Evolutionary conservation across 208 protist species (phyloP), one percentile per base, ranked within the genome.

Genomic region (Angomonas ambiguus): DNA sequence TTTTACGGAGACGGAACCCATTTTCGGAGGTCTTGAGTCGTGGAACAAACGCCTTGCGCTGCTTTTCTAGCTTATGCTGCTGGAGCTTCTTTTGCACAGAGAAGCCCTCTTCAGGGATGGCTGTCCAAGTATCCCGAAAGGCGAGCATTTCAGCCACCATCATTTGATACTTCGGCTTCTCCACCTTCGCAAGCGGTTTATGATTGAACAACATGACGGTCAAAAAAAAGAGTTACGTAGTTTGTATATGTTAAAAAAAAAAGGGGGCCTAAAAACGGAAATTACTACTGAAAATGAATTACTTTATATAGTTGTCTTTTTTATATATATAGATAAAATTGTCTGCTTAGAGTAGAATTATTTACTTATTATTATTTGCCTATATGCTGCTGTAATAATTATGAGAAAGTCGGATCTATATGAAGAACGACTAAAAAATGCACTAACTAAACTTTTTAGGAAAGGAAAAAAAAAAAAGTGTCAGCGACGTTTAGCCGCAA

Each of bases 11-110:
- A 25, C 85, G 83, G 65, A 94, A 96, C 33, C 85, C 91, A 33
- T 96, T 93, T 30, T 91, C 83, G 13, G 83, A 84, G 72, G 79
- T 91, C 16, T 88, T 74, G 35, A 95, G 80, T 69, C 91, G 91
- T 6, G 82, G 77, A 25, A 87, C 75, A 61, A 82, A 82, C 8
- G 77, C 70, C 65, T 85, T 88, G 65, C 83, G 82, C 59, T 81
- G 73, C 57, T 80, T 80, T 53, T 85, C 84, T 27, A 78, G 69
- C 35, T 79, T 80, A 1, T 76, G 79, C 31, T 45, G 65, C 22
- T 80, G 71, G 48, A 95, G 64, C 51, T 91, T 77, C 22, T 77
- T 75, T 61, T 83, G 74, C 24, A 95, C 67, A 6, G 87, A 93
- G 67, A 95, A 95, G 67, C 76, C 80, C 10, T 82, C 76, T 22